Base-by-base conservation (phyloP, 441 rosid species). In the Pelargonium cotyledonis region DNA sequence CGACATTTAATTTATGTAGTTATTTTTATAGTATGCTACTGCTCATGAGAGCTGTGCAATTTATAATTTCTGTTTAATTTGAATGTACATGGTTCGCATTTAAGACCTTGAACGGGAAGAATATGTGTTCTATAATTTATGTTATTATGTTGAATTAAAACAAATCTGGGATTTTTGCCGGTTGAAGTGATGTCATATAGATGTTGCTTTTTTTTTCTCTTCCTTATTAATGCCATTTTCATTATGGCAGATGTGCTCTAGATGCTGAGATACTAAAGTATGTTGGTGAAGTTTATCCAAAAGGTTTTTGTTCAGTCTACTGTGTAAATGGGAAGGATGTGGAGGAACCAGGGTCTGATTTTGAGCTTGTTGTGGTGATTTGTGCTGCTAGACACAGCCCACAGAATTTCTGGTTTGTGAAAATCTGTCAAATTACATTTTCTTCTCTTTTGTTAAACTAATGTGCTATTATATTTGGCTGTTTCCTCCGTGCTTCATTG, bases 251-350 rank as follows among this genome's bases (percentile, higher is more conserved):
- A 77, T 83, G 70, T 83, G 85, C 91, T 73, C 79, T 95, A 60
- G 99, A 95, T 76, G 90, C 88, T 49, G 98, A 95, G 79, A 73
- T 92, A 58, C 84, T 84, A 31, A 89, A 83, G 80, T 95, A 95
- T 77, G 95, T 83, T 65, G 85, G 81, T 65, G 99, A 92, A 79
- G 88, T 91, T 76, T 95, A 92, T 81, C 97, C 98, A 5, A 95
- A 90, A 81, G 99, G 99, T 73, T 71, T 89, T 29, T 88, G 85
- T 82, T 80, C 93, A 1, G 95, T 92, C 69, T 90, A 85, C 70
- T 88, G 96, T 81, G 75, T 77, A 44, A 80, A 81, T 14, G 98
- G 98, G 60, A 92, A 95, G 76, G 89, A 90, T 78, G 84, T 76
- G 29, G 96, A 90, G 73, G 98, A 85, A 57, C 89, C 93, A 4